Evolutionary conservation across 2,329 filamentous ascomycete genomes (phyloP).

Genomic region (Claviceps quebecensis): DNA sequence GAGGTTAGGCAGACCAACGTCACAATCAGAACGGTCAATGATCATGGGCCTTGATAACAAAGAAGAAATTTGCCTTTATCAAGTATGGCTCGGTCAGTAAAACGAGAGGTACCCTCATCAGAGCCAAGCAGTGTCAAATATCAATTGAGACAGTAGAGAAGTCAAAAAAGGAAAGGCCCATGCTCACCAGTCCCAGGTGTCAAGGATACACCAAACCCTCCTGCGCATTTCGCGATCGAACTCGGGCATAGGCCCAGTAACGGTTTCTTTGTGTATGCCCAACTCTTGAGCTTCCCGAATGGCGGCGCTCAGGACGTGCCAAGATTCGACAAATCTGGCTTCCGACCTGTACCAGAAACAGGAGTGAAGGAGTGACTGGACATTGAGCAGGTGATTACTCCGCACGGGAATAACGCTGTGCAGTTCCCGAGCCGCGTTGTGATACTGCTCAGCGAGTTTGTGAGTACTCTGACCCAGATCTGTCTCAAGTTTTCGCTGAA

Average conservation of each 20-base stretch:
- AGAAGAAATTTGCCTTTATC: conserved; percentile 19
- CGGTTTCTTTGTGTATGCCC: conserved; percentile 20
- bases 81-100: neutral
- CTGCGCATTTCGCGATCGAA: conserved; percentile 23
- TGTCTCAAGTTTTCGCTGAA: conserved; percentile 17
- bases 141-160: too few relatives aligned
- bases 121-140: too few relatives aligned
- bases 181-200: conserved; percentile 25
- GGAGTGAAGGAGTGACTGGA: conserved; percentile 23
- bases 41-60: conserved; percentile 20
- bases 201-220: conserved; percentile 22
- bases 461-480: conserved; percentile 18
- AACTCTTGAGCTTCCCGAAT: conserved; percentile 23
- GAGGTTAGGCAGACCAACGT: conserved; percentile 19
- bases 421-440: conserved; percentile 20
- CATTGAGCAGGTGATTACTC: conserved; percentile 18
- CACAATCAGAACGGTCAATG: conserved; percentile 20
- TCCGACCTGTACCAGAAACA: conserved; percentile 25
- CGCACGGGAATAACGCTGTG: conserved; percentile 19
- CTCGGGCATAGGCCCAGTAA: conserved; percentile 14
- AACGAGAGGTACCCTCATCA: too few relatives aligned
- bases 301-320: conserved; percentile 22
- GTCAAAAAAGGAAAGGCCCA: neutral
- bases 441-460: conserved; percentile 18
- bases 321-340: conserved; percentile 22